Conservation (phyloP, 2,329 filamentous ascomycete genomes). For the Gaeumannomyces tritici region DNA sequence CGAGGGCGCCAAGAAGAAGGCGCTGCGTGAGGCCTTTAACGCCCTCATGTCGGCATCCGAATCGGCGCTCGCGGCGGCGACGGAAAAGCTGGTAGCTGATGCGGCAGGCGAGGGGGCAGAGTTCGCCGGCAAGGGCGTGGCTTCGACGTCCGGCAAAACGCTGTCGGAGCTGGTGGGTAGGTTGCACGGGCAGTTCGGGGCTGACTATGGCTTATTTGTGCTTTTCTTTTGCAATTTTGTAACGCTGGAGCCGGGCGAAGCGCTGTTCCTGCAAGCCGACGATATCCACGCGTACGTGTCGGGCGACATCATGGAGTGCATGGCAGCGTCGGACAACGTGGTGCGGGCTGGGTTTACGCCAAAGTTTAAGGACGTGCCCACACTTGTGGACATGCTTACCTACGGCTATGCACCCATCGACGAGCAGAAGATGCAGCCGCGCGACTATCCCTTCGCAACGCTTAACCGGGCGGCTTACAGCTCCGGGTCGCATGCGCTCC, state of each 20-base stretch:
- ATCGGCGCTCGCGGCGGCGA: conserved; percentile 52
- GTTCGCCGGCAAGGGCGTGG: conserved; percentile 67
- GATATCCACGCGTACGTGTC: conserved; percentile 95
- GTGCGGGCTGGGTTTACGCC: conserved; percentile 95
- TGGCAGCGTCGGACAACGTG: conserved; percentile 98
- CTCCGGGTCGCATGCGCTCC: conserved; percentile 57
- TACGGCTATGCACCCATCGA: conserved; percentile 93
- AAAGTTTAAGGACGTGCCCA: conserved; percentile 94
- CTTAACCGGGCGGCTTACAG: conserved; percentile 77
- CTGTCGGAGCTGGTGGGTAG: conserved; percentile 69
- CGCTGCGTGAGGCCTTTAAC: conserved; percentile 65
- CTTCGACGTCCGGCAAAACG: conserved; percentile 57
- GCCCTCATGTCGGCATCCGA: conserved; percentile 71
- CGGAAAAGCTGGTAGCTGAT: conserved; percentile 59
- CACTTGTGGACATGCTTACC: conserved; percentile 82
- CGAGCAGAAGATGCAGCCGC: conserved; percentile 85
- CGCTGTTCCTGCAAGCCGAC: conserved; percentile 91
- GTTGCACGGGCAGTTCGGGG: conserved; percentile 74
- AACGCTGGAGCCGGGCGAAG: conserved; percentile 77
- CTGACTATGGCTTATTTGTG: conserved; percentile 88
- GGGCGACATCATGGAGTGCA: conserved; percentile 96
- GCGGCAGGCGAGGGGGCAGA: conserved; percentile 57
- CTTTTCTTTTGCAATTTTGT: conserved; percentile 97
- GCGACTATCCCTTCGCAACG: conserved; percentile 76
- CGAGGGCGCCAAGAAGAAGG: conserved; percentile 60